A percentile compares a stretch with the other conserved stretches of the same genome.
Conservation (phyloP, 148 eudicot species). For the Talinum fruticosum region DNA sequence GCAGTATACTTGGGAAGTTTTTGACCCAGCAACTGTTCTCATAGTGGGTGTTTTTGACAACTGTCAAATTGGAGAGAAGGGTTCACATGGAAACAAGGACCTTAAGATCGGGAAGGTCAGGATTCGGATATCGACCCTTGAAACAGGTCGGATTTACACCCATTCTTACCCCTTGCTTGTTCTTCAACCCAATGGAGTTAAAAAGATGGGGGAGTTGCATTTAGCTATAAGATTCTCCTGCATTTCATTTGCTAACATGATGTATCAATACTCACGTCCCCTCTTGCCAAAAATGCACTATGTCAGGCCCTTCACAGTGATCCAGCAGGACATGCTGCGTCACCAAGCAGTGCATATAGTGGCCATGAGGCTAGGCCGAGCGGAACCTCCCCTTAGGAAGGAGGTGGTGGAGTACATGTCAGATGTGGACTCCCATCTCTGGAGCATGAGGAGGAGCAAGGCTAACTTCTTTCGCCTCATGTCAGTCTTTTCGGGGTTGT, state of each 20-base stretch:
- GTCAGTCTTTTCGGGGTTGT: constrained; percentile 76
- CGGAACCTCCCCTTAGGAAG: constrained; percentile 83
- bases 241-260: constrained; percentile 87
- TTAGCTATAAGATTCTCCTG: constrained; percentile 83
- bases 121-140: constrained; percentile 86
- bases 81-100: constrained; percentile 57
- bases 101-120: constrained; percentile 85
- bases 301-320: constrained; percentile 68
- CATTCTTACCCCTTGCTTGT: constrained; percentile 85
- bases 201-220: constrained; percentile 96
- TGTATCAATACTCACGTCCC: constrained; percentile 68
- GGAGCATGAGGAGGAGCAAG: constrained; percentile 97
- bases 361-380: constrained; percentile 81
- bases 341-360: constrained; percentile 89
- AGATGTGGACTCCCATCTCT: constrained; percentile 87
- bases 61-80: constrained; percentile 77
- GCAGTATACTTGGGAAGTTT: constrained; percentile 99
- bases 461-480: constrained; percentile 88
- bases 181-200: constrained; percentile 83
- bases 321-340: constrained; percentile 92
- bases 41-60: constrained; percentile 92
- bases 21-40: constrained; percentile 88
- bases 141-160: constrained; percentile 85
- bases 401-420: constrained; percentile 98
- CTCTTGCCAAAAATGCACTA: constrained; percentile 95